Base-by-base conservation (phyloP, 2,329 filamentous ascomycete genomes). In the Hypoxylon rubiginosum region DNA sequence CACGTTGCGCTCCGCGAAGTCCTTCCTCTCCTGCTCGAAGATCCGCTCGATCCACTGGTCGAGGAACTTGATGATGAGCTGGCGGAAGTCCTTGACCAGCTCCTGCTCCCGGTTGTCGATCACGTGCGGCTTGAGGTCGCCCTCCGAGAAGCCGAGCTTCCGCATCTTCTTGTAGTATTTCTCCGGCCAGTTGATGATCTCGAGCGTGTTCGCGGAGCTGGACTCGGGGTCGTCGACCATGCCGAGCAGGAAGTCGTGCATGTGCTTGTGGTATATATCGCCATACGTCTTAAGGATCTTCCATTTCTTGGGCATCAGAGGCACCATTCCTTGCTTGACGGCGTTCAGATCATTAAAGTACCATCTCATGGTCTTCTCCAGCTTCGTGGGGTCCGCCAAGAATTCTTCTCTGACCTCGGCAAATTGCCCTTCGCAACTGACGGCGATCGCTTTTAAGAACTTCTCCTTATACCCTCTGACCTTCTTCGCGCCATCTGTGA, bases 21-120 rank as follows among this genome's bases (percentile, higher is more conserved):
- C 91, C 73, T 90, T 91, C 75, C 87, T 88, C 80, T 99, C 97
- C 48, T 92, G 90, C 8, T 85, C 85, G 73, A 93, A 93, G 79
- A 99, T 97, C 62, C 94, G 90, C 69, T 97, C 93, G 85, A 98
- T 97, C 94, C 96, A 99, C 82, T 98, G 92, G 78, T 97, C 95
- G 64, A 99, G 90, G 66, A 94, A 94, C 76, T 92, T 93, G 80
- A 97, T 96, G 78, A 99, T 98, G 76, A 98, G 91, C 77, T 93
- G 91, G 65, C 95, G 90, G 85, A 97, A 99, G 77, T 97, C 94
- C 56, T 93, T 91, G 58, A 99, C 92, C 15, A 99, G 86, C 78
- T 99, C 96, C 41, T 89, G 86, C 79, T 97, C 94, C 66, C 95
- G 89, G 75, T 94, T 92, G 80, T 98, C 96, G 65, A 99, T 89